Evolutionary conservation across 305 asterid genomes (phyloP).

Genomic region (Euphrasia arctica): DNA sequence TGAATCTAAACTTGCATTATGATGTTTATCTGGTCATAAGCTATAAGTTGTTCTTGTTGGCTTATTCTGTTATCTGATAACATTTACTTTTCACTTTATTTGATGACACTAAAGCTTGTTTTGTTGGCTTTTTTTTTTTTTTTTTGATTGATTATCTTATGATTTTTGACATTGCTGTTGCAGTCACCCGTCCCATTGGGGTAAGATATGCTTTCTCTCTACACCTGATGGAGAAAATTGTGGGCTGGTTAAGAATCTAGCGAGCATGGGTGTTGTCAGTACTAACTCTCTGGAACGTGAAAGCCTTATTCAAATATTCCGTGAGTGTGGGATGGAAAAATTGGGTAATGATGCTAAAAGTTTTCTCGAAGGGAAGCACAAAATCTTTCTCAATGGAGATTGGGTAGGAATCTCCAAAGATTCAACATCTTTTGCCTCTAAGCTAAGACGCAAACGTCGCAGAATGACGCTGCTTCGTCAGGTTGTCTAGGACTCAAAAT

Average conservation of each 20-base stretch:
- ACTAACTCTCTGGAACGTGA: slow-evolving; percentile 44
- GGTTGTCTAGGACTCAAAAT: slow-evolving; percentile 42
- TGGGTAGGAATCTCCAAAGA: slow-evolving; percentile 85
- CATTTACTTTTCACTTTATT: too few relatives aligned
- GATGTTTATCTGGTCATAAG: too few relatives aligned
- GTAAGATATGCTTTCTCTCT: slow-evolving; percentile 89
- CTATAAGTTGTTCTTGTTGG: too few relatives aligned
- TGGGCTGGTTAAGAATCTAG: slow-evolving; percentile 92
- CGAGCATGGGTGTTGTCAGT: slow-evolving; percentile 84
- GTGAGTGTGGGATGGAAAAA: slow-evolving; percentile 70
- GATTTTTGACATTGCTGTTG: slow-evolving; percentile 26
- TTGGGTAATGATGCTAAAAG: slow-evolving; percentile 51
- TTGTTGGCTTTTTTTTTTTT: slow-evolving; percentile 14
- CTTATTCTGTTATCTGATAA: too few relatives aligned
- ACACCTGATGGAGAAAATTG: slow-evolving; percentile 98
- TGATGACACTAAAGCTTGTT: not conserved
- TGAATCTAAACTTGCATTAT: too few relatives aligned
- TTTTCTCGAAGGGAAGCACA: slow-evolving; percentile 48
- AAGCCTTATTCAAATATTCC: slow-evolving; percentile 41
- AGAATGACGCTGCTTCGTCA: slow-evolving; percentile 56
- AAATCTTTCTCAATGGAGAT: slow-evolving; percentile 81
- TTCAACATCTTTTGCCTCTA: slow-evolving; percentile 64
- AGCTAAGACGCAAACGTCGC: slow-evolving; percentile 73
- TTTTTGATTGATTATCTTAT: slow-evolving; percentile 18
- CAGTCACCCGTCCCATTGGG: slow-evolving; percentile 99